These are phyloP conservation scores for Endocalyx cinctus DNA, from an alignment of 2,329 filamentous ascomycete genomes.

Conservation along the genomic window DNA sequence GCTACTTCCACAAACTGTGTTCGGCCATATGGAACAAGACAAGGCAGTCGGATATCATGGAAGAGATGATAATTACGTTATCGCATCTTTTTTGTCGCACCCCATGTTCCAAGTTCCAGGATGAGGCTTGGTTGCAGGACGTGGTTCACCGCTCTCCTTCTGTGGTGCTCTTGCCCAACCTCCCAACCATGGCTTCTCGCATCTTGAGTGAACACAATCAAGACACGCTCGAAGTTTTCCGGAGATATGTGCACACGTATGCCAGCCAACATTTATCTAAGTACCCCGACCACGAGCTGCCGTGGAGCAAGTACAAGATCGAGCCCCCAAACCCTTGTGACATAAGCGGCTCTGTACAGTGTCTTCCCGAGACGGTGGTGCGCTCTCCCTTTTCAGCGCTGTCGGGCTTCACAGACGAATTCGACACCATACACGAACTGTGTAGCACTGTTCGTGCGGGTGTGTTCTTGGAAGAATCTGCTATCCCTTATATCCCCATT, in stretches of 20 bases:
- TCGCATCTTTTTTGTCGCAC: constrained; percentile 65
- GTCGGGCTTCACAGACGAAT: constrained; percentile 62
- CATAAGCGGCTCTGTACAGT: constrained; percentile 5
- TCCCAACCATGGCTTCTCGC: constrained; percentile 53
- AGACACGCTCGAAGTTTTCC: constrained; percentile 62
- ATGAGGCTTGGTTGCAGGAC: constrained; percentile 31
- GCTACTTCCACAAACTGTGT: constrained; percentile 64
- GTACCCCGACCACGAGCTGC: constrained; percentile 49
- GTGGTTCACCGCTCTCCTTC: constrained; percentile 43
- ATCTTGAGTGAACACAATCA: constrained; percentile 60
- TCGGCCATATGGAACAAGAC: constrained; percentile 47
- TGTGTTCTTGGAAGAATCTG: constrained; percentile 70
- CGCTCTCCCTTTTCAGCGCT: constrained; percentile 68
- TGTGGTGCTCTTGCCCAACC: constrained; percentile 57
- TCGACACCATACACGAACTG: constrained; percentile 61
- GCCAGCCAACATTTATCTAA: constrained; percentile 57
- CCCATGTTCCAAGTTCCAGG: no score
- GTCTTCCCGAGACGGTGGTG: constrained; percentile 24
- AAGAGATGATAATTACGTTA: no score
- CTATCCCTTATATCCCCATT: constrained; percentile 64
- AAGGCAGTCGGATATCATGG: constrained; percentile 49
- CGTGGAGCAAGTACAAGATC: no score
- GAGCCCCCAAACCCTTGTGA: no score
- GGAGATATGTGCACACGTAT: constrained; percentile 64
- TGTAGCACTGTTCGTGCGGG: constrained; percentile 60